Evolutionary conservation across 768 basidiomycete genomes (phyloP), one percentile per base, ranked within the genome.

Genomic region (Suillus fuscotomentosus): DNA sequence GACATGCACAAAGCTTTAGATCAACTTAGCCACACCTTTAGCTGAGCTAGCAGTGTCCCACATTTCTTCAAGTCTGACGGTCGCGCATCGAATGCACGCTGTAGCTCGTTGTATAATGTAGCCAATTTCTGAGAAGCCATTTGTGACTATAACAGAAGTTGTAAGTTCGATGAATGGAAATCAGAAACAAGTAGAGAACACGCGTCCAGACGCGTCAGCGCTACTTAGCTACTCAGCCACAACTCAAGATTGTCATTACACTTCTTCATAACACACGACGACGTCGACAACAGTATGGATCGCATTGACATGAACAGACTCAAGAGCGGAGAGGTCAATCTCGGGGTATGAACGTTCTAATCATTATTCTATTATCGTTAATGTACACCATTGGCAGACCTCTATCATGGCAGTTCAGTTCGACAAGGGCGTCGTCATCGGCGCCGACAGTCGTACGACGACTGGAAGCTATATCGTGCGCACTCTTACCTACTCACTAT

Each of bases 351-450:
- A 84, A 45, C 63, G 7, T 17, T 43, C 20, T n/a, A n/a, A 34
- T 27, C 24, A 51, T 65, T 1, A 27, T 51, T n/a, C 0, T 34
- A 3, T 5, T 39, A n/a, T 38, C 14, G 14, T 31, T 70, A 48
- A 20, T 64, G 27, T 36, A 60, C 45, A 47, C 39, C 14, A 10
- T 27, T 56, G 15, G 45, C 70, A 98, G 94, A 99, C 97, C 63
- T 98, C 97, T 50, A 99, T 99, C 76, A 98, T 98, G 96, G 97
- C 97, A 61, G 96, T 99, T 67, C 94, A 95, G 72, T 99, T 99
- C 81, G 83, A 94, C 41, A 88, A 88, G 38, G 97, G 97, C 45
- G 97, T 99, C 65, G 89, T 99, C 70, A 88, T 99, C 66, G 97
- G 97, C 50, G 97, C 97, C 68, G 97, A 99, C 81, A 92, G 91